Evolutionary conservation across 1,139 yeast species (phyloP).

Genomic region (Dujonia santamariae): DNA sequence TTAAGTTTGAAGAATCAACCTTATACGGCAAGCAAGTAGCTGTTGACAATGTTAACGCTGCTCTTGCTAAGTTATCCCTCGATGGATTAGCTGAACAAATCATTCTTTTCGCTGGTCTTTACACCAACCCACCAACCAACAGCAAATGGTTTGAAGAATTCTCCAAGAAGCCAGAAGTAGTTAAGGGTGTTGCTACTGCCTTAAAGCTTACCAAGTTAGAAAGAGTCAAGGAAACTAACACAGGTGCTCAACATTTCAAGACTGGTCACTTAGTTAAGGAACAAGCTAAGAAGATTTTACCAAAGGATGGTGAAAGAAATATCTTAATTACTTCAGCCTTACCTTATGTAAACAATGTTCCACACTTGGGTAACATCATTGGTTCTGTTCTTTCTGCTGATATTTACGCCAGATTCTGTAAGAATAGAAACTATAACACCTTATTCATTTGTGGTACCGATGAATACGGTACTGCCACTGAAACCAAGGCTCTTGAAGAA

Average conservation of each 20-base stretch:
- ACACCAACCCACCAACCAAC: conserved; percentile 20
- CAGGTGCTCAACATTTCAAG: conserved; percentile 53
- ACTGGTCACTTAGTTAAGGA: conserved; percentile 38
- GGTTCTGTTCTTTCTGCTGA: conserved; percentile 96
- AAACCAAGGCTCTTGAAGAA: conserved; percentile 95
- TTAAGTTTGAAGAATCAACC: conserved; percentile 29
- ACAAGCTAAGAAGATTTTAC: conserved; percentile 38
- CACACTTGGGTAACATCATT: conserved; percentile 94
- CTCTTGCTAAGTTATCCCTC: conserved; percentile 11
- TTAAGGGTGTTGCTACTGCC: conserved; percentile 37
- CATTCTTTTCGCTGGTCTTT: conserved; percentile 43
- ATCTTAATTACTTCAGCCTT: conserved; percentile 90
- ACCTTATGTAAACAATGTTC: conserved; percentile 97
- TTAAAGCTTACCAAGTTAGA: conserved; percentile 39
- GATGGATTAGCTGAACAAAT: conserved; percentile 37
- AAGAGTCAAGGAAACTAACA: conserved; percentile 48
- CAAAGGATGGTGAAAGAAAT: conserved; percentile 71
- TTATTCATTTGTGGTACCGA: conserved; percentile 94
- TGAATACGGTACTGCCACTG: conserved; percentile 99
- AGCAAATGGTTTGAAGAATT: conserved; percentile 43
- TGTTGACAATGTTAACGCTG: conserved; percentile 4
- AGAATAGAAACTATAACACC: conserved; percentile 84
- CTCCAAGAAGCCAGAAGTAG: conserved; percentile 30
- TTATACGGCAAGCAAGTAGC: conserved; percentile 18
- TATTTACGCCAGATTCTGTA: conserved; percentile 86